Conservation (phyloP, 129 eudicot species). For the Artemisia tridentata region DNA sequence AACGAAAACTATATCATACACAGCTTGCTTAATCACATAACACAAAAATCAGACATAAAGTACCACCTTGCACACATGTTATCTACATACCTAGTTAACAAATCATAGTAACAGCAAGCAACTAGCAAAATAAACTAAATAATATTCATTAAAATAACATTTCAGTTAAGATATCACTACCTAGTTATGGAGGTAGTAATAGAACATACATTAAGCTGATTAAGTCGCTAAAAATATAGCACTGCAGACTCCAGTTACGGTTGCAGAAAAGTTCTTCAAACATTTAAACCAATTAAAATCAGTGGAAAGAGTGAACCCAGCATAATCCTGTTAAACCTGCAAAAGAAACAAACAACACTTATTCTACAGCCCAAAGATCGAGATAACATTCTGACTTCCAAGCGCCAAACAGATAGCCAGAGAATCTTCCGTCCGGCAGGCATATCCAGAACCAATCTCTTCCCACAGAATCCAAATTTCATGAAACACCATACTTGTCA, state of each 20-base stretch:
- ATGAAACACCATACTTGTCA: slow-evolving; percentile 1
- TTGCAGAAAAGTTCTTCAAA: slow-evolving; percentile 40
- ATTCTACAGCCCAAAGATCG: slow-evolving; percentile 42
- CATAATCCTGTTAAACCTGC: slow-evolving; percentile 54
- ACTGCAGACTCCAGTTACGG: slow-evolving; percentile 37
- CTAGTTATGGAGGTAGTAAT: slow-evolving; percentile 51
- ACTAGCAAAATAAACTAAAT: slow-evolving; percentile 11
- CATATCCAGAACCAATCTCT: background rate
- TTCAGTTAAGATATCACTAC: slow-evolving; percentile 43
- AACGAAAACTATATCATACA: background rate
- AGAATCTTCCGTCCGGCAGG: slow-evolving; percentile 25
- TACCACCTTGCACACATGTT: background rate
- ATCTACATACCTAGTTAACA: slow-evolving; percentile 11
- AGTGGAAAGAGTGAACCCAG: slow-evolving; percentile 32
- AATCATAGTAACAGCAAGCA: slow-evolving; percentile 20
- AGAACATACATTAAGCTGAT: slow-evolving; percentile 62
- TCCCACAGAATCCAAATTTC: slow-evolving; percentile 10
- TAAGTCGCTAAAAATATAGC: slow-evolving; percentile 55
- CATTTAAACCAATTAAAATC: slow-evolving; percentile 36
- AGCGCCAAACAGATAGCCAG: slow-evolving; percentile 22
- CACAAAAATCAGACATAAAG: background rate
- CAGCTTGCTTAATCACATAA: slow-evolving; percentile 12
- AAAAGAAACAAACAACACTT: slow-evolving; percentile 47
- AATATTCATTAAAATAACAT: slow-evolving; percentile 22
- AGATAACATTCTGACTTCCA: slow-evolving; percentile 34